Evolutionary conservation across 139 green algal genomes (phyloP).

Genomic region (Coccomyxa sp.): DNA sequence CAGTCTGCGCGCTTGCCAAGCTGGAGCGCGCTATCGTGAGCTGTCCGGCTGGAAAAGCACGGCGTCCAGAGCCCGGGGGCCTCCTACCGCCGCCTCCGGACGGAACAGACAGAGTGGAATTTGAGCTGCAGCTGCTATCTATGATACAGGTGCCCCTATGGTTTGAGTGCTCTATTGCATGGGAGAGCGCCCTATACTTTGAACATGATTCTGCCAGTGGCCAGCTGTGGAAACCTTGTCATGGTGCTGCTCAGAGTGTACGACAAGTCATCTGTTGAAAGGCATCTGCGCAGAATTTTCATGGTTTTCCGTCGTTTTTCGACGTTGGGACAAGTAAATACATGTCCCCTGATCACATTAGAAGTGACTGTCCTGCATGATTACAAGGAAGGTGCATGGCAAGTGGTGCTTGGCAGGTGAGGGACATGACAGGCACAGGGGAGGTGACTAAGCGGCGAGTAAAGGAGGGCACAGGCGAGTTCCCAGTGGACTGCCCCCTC

Average conservation of each 20-base stretch:
- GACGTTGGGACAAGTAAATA: too few species aligned
- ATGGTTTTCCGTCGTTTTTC: too few species aligned
- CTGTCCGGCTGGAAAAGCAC: not conserved
- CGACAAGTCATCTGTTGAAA: too few species aligned
- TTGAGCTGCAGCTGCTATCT: slow-evolving; percentile 43
- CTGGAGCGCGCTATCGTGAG: slow-evolving; percentile 44
- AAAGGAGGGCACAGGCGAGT: slow-evolving; percentile 61
- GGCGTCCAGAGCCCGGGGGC: not conserved
- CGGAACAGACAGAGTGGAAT: slow-evolving; percentile 41
- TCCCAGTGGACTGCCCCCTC: slow-evolving; percentile 76
- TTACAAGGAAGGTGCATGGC: too few species aligned
- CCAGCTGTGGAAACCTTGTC: too few species aligned
- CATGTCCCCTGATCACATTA: too few species aligned
- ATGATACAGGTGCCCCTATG: slow-evolving; percentile 48
- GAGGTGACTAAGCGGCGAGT: slow-evolving; percentile 59
- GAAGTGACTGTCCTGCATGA: too few species aligned
- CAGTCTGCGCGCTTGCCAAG: slow-evolving; percentile 40
- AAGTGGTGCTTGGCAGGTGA: slow-evolving; percentile 40
- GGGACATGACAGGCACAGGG: slow-evolving; percentile 68
- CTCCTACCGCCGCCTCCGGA: slow-evolving; percentile 29
- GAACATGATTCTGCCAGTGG: too few species aligned
- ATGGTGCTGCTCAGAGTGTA: too few species aligned
- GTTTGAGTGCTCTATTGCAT: too few species aligned
- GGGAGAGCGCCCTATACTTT: too few species aligned
- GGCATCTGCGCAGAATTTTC: too few species aligned